phyloP scores from a whole-genome alignment of 306 rosid species.

The Phaseolus lunatus region DNA sequence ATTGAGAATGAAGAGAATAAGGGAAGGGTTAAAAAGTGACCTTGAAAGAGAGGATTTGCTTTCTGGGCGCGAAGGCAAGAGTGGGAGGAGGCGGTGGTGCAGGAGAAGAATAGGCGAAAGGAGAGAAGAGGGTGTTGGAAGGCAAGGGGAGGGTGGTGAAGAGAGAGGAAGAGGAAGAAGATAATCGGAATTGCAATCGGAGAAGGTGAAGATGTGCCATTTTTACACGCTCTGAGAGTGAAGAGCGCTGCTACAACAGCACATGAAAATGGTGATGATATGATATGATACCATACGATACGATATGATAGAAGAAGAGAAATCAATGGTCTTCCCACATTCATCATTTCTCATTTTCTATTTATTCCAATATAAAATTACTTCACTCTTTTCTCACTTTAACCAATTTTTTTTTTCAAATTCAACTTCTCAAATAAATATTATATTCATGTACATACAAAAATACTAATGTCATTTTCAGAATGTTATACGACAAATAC shows the following conservation, averaged over 20 bases:
- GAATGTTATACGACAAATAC: no score
- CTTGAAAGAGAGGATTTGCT: constrained; percentile 68
- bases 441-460: no score
- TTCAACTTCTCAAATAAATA: no score
- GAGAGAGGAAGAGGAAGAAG: constrained; percentile 60
- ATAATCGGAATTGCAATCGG: constrained; percentile 62
- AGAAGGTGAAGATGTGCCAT: constrained; percentile 75
- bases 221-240: constrained; percentile 27
- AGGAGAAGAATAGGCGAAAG: constrained; percentile 57
- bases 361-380: neutral
- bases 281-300: no score
- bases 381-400: neutral
- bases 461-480: no score
- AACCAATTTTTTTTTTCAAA: neutral
- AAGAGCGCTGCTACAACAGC: neutral
- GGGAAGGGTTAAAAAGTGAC: constrained; percentile 45
- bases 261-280: constrained; percentile 36
- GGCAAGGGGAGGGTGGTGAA: neutral
- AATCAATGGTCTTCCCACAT: neutral
- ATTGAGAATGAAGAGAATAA: neutral
- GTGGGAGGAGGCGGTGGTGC: constrained; percentile 25
- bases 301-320: neutral
- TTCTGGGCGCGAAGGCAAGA: constrained; percentile 63
- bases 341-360: neutral
- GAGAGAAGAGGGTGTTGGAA: constrained; percentile 40